phyloP scores from a whole-genome alignment of 768 basidiomycete genomes.

The Leccinum longicurvipes region DNA sequence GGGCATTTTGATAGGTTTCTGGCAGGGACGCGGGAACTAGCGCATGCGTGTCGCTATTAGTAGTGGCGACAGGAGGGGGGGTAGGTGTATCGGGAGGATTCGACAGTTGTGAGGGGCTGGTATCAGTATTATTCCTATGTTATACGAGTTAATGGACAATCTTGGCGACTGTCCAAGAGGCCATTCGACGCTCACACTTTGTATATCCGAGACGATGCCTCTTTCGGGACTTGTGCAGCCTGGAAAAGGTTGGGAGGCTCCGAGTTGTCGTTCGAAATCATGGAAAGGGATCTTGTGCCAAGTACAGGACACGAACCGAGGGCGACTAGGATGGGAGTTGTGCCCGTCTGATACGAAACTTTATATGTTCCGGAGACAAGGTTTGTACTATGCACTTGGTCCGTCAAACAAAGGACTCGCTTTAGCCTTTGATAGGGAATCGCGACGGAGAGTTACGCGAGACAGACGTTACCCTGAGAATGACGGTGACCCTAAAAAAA shows the following conservation, averaged over 20 bases:
- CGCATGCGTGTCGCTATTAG: slow-evolving; percentile 38
- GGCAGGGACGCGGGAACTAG: slow-evolving; percentile 41
- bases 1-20: slow-evolving; percentile 17
- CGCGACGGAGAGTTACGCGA: neutral
- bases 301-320: neutral
- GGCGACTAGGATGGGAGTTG: neutral
- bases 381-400: neutral
- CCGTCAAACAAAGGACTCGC: neutral
- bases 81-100: slow-evolving; percentile 4
- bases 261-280: slow-evolving; percentile 3
- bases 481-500: neutral
- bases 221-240: slow-evolving; percentile 13
- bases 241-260: neutral
- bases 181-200: slow-evolving; percentile 11
- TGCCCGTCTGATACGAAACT: neutral
- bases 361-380: slow-evolving; percentile 11
- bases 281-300: neutral
- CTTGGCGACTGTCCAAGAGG: neutral
- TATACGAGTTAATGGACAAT: neutral
- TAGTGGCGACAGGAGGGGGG: neutral
- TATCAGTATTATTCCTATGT: slow-evolving; percentile 3
- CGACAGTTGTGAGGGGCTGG: neutral
- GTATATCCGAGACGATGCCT: neutral
- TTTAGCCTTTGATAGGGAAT: neutral
- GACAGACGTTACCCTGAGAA: slow-evolving; percentile 7